phyloP scores from a whole-genome alignment of 2,329 filamentous ascomycete species.

The Neonectria faginata region DNA sequence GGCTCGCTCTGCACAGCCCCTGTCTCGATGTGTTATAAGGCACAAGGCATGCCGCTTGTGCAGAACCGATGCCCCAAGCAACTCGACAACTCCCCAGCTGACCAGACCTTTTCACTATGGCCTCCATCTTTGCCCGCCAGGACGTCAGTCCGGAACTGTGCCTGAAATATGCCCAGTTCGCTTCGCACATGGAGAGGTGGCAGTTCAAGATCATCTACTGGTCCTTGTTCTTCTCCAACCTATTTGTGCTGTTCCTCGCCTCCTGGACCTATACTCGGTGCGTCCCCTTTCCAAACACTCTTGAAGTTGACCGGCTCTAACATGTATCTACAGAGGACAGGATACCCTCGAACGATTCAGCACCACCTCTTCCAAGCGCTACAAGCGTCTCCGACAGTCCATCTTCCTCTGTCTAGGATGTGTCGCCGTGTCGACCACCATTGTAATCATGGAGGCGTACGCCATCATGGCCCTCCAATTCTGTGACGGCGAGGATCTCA shows the following conservation, averaged over 20 bases:
- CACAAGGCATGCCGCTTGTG: constrained; percentile 15
- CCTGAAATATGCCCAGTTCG: constrained; percentile 57
- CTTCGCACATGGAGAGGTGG: constrained; percentile 54
- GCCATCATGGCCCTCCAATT: constrained; percentile 66
- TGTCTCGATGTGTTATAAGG: constrained; percentile 20
- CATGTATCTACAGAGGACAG: constrained; percentile 46
- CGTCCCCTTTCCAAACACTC: background rate
- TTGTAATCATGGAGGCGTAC: constrained; percentile 67
- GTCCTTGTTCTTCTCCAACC: constrained; percentile 58
- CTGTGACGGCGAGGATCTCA: constrained; percentile 70
- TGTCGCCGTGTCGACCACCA: constrained; percentile 57
- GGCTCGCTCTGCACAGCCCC: constrained; percentile 20
- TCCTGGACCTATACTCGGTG: constrained; percentile 47
- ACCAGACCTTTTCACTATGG: constrained; percentile 27
- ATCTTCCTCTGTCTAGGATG: constrained; percentile 59
- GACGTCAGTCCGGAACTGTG: constrained; percentile 48
- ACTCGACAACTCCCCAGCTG: constrained; percentile 2
- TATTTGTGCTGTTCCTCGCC: constrained; percentile 58
- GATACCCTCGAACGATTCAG: constrained; percentile 52
- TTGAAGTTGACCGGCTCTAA: background rate
- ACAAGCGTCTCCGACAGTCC: constrained; percentile 54
- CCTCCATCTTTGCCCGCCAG: constrained; percentile 35
- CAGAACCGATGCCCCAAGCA: background rate
- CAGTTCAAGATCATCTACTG: constrained; percentile 62
- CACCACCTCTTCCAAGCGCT: constrained; percentile 48